Evolutionary conservation across 1,284 basidiomycete species (phyloP).

Genomic region (Malassezia caprae): DNA sequence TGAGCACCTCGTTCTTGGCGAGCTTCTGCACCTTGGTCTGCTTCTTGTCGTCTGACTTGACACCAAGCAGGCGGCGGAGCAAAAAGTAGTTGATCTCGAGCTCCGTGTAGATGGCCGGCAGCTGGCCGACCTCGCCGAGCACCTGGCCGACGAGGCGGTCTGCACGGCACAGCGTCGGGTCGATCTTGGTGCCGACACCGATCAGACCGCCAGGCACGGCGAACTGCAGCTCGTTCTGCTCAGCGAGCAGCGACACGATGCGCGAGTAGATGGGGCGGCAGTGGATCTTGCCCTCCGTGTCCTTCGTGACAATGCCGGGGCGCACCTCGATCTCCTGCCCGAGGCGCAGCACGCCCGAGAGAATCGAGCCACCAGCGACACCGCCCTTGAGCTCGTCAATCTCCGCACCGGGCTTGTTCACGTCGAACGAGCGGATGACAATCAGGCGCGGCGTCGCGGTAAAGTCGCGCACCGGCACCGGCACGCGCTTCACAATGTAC

Average conservation of each 20-base stretch:
- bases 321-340: conserved; percentile 94
- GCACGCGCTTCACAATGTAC: conserved; percentile 93
- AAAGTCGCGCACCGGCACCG: conserved; percentile 87
- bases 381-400: conserved; percentile 95
- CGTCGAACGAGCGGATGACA: conserved; percentile 99
- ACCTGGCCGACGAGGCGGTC: conserved; percentile 95
- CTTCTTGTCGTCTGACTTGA: conserved; percentile 96
- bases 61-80: conserved; percentile 78
- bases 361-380: conserved; percentile 91
- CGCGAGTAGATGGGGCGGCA: conserved; percentile 88
- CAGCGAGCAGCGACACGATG: conserved; percentile 83
- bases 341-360: conserved; percentile 77
- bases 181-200: conserved; percentile 92
- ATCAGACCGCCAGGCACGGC: conserved; percentile 95
- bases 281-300: conserved; percentile 74
- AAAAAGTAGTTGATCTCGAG: conserved; percentile 64
- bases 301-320: conserved; percentile 93
- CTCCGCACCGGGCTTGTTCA: conserved; percentile 96
- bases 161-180: conserved; percentile 90
- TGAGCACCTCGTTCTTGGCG: conserved; percentile 78
- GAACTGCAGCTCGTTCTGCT: conserved; percentile 86
- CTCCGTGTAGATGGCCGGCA: conserved; percentile 84
- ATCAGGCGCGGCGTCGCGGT: conserved; percentile 81
- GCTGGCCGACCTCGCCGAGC: conserved; percentile 79
- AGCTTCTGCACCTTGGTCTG: conserved; percentile 84